Evolutionary conservation across 768 basidiomycete genomes (phyloP).

Genomic region (Pleurotus platypus): DNA sequence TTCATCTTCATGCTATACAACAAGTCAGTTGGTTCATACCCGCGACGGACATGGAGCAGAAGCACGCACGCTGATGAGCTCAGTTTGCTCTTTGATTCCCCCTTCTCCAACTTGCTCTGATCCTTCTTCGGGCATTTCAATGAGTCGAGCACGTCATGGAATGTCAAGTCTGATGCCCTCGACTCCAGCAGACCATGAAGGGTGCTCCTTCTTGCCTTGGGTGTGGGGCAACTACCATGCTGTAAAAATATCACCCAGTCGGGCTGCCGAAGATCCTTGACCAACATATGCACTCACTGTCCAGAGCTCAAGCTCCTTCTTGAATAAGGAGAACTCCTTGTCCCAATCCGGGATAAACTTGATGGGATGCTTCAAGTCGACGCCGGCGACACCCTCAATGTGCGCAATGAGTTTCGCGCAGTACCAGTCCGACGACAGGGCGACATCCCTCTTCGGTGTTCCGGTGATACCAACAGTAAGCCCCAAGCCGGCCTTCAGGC

Average conservation of each 20-base stretch:
- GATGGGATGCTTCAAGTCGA: background rate
- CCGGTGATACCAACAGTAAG: background rate
- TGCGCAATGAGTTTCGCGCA: background rate
- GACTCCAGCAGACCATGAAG: background rate
- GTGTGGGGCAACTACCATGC: background rate
- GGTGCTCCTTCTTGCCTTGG: background rate
- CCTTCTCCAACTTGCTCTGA: background rate
- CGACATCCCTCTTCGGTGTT: background rate
- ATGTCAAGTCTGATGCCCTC: background rate
- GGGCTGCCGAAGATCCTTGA: no score
- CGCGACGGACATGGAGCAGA: no score
- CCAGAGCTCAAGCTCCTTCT: constrained; percentile 1
- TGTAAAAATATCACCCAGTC: background rate
- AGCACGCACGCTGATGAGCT: background rate
- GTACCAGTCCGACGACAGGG: background rate
- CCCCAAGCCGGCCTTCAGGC: background rate
- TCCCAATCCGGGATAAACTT: background rate
- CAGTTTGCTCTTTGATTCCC: background rate
- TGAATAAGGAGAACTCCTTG: background rate
- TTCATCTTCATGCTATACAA: constrained; percentile 1
- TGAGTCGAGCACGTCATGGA: background rate
- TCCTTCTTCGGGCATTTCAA: constrained; percentile 2
- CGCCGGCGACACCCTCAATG: background rate
- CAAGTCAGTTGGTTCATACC: background rate
- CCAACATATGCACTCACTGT: background rate